Conservation (phyloP, 192 early-diverging fungal species). For the Linnemannia elongata region DNA sequence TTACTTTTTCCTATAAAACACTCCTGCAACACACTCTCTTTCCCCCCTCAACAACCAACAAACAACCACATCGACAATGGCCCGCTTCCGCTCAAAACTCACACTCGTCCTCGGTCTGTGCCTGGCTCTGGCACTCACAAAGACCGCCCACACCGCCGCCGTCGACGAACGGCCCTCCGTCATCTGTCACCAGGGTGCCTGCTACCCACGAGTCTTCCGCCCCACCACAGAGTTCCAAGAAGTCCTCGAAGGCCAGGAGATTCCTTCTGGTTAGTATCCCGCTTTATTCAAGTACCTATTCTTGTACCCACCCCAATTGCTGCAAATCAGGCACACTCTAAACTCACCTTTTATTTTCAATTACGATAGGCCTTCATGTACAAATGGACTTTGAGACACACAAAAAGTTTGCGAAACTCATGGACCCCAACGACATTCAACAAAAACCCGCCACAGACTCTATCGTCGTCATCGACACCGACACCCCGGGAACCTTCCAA, state of each 20-base stretch:
- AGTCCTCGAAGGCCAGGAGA: constrained; percentile 70
- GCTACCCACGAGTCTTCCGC: constrained; percentile 71
- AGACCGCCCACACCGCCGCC: constrained; percentile 23
- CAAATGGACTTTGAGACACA: constrained; percentile 74
- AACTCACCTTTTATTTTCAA: neutral
- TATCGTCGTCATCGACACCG: constrained; percentile 50
- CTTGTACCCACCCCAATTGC: neutral
- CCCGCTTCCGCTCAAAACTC: constrained; percentile 40
- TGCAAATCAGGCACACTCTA: neutral
- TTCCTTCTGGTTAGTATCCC: constrained; percentile 60
- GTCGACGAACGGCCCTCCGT: constrained; percentile 25
- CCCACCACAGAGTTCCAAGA: constrained; percentile 71
- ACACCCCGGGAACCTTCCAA: constrained; percentile 39
- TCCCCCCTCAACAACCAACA: neutral
- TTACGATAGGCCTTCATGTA: constrained; percentile 67
- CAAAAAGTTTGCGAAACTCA: constrained; percentile 67
- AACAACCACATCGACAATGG: constrained; percentile 19
- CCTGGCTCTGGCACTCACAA: constrained; percentile 39
- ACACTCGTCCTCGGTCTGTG: constrained; percentile 50
- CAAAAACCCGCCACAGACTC: constrained; percentile 28
- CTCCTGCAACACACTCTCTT: too few species aligned
- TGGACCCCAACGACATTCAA: constrained; percentile 45
- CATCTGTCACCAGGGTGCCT: constrained; percentile 58
- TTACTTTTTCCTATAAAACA: neutral
- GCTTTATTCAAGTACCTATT: too few species aligned